Base-by-base conservation (phyloP, 129 eudicot species). In the Flaveria robusta region DNA sequence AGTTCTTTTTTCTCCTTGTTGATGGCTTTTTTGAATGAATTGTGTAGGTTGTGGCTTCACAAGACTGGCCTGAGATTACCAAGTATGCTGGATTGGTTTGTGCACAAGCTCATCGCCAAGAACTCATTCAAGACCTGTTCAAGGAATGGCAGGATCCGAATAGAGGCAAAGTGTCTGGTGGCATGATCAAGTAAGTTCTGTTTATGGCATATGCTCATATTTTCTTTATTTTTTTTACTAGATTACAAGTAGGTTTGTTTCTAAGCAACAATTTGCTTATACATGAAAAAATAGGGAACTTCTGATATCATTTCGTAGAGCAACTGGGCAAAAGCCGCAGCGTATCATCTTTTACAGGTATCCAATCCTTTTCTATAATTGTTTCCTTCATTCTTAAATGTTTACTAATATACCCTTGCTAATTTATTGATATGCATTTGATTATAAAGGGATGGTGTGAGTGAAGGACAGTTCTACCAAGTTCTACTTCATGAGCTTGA, bases 31-130 rank as follows among this genome's bases (percentile, higher is more conserved):
- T 62, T 83, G 39, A 3, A 47, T 73, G 72, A 19, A 18, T 37
- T 69, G 66, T 69, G 66, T 52, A 92, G 98, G 98, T 92, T 12
- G 98, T 92, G 60, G 98, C 98, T 46, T 92, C 98, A 27, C 98
- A 89, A 77, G 98, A 92, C 80, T 92, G 98, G 98, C 98, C 98
- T 2, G 90, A 92, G 83, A 84, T 92, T 4, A 92, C 98, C 0
- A 90, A 92, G 74, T 92, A 92, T 83, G 96, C 96, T 16, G 98
- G 98, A 8, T 74, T 90, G 84, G 98, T 92, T 55, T 89, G 87
- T 90, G 92, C 98, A n/a, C 96, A 92, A 85, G 89, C 96, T 9
- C 96, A 88, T 78, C 82, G 98, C 18, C 98, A 90, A 76, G 98
- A 92, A 85, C 87, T 92, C 22, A 92, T 92, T 24, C 92, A 92